Conservation (phyloP, 176 grass and related monocot species). For the Rhynchospora breviuscula region DNA sequence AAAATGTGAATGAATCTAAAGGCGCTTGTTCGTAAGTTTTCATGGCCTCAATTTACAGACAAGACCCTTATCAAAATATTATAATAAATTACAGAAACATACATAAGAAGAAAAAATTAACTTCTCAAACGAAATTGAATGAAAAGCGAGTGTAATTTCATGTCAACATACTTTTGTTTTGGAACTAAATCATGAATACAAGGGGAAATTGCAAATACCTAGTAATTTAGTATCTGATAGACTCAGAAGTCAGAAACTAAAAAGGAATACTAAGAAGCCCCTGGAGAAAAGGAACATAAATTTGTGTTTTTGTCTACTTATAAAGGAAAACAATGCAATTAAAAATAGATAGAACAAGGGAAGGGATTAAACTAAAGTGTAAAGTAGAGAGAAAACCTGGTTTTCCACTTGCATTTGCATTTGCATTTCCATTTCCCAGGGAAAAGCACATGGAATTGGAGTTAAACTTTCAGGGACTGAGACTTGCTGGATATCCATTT, state of each 20-base stretch:
- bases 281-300: background rate
- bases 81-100: background rate
- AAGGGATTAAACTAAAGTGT: no score
- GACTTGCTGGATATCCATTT: slow-evolving; percentile 12
- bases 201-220: background rate
- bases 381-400: slow-evolving; percentile 23
- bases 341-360: background rate
- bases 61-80: background rate
- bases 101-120: background rate
- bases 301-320: no score
- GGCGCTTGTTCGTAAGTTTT: no score
- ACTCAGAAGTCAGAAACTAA: background rate
- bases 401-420: no score
- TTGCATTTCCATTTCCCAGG: slow-evolving; percentile 1
- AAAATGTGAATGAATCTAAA: no score
- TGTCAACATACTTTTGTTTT: background rate
- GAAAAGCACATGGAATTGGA: background rate
- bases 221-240: background rate
- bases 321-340: background rate
- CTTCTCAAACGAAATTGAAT: background rate
- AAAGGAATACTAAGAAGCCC: background rate
- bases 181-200: background rate
- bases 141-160: background rate
- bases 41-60: no score
- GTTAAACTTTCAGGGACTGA: no score